Conservation (phyloP, 352 stramenopile species). For the Phytophthora pinifolia region DNA sequence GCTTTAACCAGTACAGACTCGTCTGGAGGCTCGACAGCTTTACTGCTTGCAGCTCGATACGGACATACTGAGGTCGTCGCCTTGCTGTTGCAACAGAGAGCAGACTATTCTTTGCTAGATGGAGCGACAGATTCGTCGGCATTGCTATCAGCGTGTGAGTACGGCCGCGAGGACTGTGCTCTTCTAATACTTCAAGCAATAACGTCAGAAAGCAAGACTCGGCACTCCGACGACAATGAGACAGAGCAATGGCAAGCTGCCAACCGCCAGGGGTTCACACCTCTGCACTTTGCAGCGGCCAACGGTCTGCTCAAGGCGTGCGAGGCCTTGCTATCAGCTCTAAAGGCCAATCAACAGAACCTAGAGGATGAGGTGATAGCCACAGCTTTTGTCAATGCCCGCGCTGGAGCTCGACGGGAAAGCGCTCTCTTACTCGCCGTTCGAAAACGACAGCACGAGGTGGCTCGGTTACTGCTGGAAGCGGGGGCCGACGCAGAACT, state of each 20-base stretch:
- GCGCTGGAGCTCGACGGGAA: slow-evolving; percentile 43
- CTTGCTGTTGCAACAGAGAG: slow-evolving; percentile 62
- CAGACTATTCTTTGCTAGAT: slow-evolving; percentile 39
- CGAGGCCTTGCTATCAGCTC: slow-evolving; percentile 33
- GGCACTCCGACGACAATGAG: slow-evolving; percentile 2
- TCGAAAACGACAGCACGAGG: slow-evolving; percentile 53
- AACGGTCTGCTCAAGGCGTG: slow-evolving; percentile 42
- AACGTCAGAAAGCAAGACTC: not conserved
- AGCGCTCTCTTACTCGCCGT: slow-evolving; percentile 63
- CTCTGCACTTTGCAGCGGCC: slow-evolving; percentile 57
- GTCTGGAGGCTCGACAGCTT: slow-evolving; percentile 18
- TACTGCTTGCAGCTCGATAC: slow-evolving; percentile 92
- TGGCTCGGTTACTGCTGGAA: slow-evolving; percentile 42
- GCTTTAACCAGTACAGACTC: not conserved
- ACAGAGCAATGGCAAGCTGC: slow-evolving; percentile 38
- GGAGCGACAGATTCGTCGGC: slow-evolving; percentile 44
- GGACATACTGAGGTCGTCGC: slow-evolving; percentile 86
- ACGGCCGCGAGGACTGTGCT: slow-evolving; percentile 51
- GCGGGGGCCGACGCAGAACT: slow-evolving; percentile 45
- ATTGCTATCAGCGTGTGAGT: slow-evolving; percentile 57
- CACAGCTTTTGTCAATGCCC: slow-evolving; percentile 29
- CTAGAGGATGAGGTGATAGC: slow-evolving; percentile 43
- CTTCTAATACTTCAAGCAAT: slow-evolving; percentile 40
- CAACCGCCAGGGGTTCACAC: slow-evolving; percentile 58
- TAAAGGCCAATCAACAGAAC: slow-evolving; percentile 34